Evolutionary conservation across 1,284 basidiomycete species (phyloP).

Genomic region (Fomitopsis pinicola): DNA sequence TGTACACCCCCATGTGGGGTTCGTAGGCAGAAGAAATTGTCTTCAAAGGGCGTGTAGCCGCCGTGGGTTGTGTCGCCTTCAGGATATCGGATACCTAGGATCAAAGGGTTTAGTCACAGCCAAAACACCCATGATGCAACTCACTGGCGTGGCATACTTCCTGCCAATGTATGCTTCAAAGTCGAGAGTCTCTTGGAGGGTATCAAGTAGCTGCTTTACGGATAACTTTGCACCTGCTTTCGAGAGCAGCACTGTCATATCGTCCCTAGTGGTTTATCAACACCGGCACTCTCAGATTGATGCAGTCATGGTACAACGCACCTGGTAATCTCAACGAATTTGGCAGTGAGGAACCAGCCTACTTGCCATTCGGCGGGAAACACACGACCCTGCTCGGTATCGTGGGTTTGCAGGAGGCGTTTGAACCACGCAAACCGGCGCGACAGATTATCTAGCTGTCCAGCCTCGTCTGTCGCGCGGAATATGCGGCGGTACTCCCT

Average conservation of each 20-base stretch:
- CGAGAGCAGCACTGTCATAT: conserved; percentile 60
- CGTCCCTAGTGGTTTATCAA: conserved; percentile 46
- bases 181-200: conserved; percentile 79
- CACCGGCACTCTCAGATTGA: neutral
- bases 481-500: conserved; percentile 98
- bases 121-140: conserved; percentile 21
- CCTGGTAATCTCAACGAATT: conserved; percentile 87
- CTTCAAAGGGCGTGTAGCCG: conserved; percentile 46
- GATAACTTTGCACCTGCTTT: conserved; percentile 70
- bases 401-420: conserved; percentile 84
- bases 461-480: conserved; percentile 86
- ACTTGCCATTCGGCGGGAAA: conserved; percentile 86
- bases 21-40: conserved; percentile 88
- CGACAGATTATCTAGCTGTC: conserved; percentile 93
- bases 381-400: conserved; percentile 78
- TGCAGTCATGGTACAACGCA: conserved; percentile 26
- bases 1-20: conserved; percentile 87
- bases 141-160: conserved; percentile 75
- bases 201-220: conserved; percentile 78
- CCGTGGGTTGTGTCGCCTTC: conserved; percentile 42
- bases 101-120: neutral
- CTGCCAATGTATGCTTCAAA: conserved; percentile 80
- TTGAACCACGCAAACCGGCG: conserved; percentile 96
- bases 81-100: conserved; percentile 53
- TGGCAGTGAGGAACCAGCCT: conserved; percentile 73